These are phyloP conservation scores for Aleurites moluccanus DNA, from an alignment of 441 rosid species.

Conservation along the genomic window DNA sequence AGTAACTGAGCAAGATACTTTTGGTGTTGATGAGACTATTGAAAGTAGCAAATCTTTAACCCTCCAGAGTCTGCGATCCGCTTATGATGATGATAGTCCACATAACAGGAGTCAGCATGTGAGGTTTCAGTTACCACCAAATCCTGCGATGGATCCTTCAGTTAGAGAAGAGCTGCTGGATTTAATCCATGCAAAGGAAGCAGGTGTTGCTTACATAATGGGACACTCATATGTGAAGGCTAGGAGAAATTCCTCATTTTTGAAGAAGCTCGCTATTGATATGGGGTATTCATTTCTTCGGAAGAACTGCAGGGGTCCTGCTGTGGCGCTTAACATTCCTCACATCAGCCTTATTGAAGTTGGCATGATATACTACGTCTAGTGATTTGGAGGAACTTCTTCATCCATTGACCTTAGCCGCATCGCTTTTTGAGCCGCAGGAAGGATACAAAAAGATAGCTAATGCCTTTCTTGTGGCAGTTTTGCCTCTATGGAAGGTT, in stretches of 20 bases:
- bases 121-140: conserved; percentile 58
- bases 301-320: conserved; percentile 91
- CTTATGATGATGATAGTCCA: conserved; percentile 64
- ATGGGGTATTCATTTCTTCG: conserved; percentile 85
- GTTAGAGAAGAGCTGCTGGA: conserved; percentile 85
- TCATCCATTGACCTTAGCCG: not conserved
- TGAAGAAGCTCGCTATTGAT: conserved; percentile 75
- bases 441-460: not conserved
- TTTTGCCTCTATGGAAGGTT: not conserved
- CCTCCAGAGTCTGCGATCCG: conserved; percentile 61
- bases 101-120: conserved; percentile 58
- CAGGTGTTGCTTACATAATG: conserved; percentile 85
- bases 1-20: conserved; percentile 52
- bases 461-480: not conserved
- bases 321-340: conserved; percentile 89
- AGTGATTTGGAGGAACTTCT: conserved; percentile 19
- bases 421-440: not conserved
- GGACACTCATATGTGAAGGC: conserved; percentile 88
- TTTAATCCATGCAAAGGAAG: conserved; percentile 77
- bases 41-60: conserved; percentile 71
- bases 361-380: conserved; percentile 92
- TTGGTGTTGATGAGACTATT: conserved; percentile 39
- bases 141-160: conserved; percentile 58
- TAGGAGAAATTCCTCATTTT: conserved; percentile 59
- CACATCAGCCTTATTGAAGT: conserved; percentile 96